Base-by-base conservation (phyloP, 2,329 filamentous ascomycete genomes). In the Monilinia vaccinii-corymbosi region DNA sequence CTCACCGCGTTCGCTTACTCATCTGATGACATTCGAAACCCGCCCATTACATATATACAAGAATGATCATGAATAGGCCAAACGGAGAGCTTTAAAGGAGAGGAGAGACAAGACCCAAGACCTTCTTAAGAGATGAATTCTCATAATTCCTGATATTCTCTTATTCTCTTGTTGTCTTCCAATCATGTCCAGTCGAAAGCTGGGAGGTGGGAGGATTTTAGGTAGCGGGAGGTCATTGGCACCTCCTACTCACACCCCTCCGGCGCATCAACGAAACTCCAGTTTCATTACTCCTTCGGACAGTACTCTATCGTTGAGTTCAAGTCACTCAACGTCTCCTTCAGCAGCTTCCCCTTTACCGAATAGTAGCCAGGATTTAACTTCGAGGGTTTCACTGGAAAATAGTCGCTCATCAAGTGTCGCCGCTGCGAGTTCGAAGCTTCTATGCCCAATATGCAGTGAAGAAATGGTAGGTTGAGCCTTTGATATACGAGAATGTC, bases 391-490 rank as follows among this genome's bases (percentile, higher is more conserved):
- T 68, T 91, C 88, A 58, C 76, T 94, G 55, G 82, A 82, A 46
- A 80, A 82, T 75, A 78, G 79, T 63, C 78, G 78, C 45, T 75
- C 78, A 68, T 77, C 77, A 49, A 74, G 75, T 58, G 75, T 75
- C 52, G 73, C 74, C 21, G 80, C 83, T 56, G 76, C 83, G 59
- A 83, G 81, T 66, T 83, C 83, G 65, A 82, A 82, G 73, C 84
- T 99, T 61, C 84, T 93, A 59, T 99, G 94, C 73, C 94, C 94
- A n/a, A 99, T 99, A 71, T 99, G 94, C 75, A 91, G 86, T 68
- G 95, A 97, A 76, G 92, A 97, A 74, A 99, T 99, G 94, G 91
- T 94, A 77, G 25, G 65, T 64, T 62, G 42, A 46, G 38, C 38
- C n/a, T 52, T 51, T 25, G 28, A 49, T 45, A 23, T 14, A 18